These are phyloP conservation scores for Leccinum aurantiacum DNA, from an alignment of 768 basidiomycete species.

Conservation along the genomic window DNA sequence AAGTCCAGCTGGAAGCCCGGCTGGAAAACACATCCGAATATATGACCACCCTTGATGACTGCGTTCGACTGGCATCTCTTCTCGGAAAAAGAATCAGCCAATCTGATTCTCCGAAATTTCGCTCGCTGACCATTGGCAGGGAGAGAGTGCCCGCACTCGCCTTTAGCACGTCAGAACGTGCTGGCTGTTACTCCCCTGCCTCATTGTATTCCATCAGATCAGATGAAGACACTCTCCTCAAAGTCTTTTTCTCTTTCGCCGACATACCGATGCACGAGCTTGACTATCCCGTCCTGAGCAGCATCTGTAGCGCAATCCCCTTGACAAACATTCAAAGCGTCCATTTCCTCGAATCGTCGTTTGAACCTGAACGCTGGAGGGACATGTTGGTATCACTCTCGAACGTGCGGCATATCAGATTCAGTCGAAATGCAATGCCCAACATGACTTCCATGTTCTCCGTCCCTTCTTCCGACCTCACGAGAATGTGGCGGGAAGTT, in stretches of 20 bases:
- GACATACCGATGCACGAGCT: no score
- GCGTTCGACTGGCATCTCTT: background rate
- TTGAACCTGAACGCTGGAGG: background rate
- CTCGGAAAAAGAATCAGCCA: background rate
- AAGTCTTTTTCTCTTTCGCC: background rate
- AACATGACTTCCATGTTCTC: background rate
- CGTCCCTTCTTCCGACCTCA: background rate
- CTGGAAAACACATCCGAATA: background rate
- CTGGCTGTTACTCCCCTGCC: no score
- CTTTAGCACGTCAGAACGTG: no score
- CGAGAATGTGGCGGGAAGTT: background rate
- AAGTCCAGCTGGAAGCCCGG: background rate
- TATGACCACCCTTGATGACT: background rate
- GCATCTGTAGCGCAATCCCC: background rate
- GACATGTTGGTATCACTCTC: background rate
- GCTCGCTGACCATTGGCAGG: background rate
- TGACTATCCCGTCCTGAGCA: background rate
- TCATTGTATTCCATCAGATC: background rate
- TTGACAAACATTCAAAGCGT: background rate
- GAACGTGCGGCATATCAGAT: background rate
- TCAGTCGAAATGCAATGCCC: background rate
- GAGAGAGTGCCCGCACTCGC: no score
- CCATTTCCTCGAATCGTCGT: background rate
- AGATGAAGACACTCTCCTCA: background rate
- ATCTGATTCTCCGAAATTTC: background rate